Base-by-base conservation (phyloP, 2,329 filamentous ascomycete genomes). In the Pseudonectria buxi region DNA sequence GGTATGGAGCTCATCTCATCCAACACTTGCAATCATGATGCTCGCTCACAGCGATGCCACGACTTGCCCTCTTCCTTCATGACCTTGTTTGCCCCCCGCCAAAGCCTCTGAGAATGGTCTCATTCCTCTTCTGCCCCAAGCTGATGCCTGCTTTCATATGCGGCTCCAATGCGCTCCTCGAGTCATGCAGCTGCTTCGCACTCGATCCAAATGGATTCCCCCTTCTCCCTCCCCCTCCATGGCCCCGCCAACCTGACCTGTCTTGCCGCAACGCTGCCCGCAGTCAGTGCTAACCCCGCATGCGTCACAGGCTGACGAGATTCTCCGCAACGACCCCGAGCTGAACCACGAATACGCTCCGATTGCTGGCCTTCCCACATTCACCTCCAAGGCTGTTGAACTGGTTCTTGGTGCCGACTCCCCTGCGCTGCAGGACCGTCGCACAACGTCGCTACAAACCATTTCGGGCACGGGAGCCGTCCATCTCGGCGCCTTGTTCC, bases 301-400 rank as follows among this genome's bases (percentile, higher is more conserved):
- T 48, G 35, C 39, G 33, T 47, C 47, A 44, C 59, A 96, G 90
- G 92, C 92, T 52, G 89, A 96, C 61, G 83, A 92, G 48, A 79
- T 87, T 54, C 77, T 96, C 49, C 84, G 81, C 63, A 83, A 83
- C 59, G 88, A 95, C 65, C 88, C 90, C 57, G 76, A 86, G 41
- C 74, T 94, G 53, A 94, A 98, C 70, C 90, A 98, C 72, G 92
- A 98, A 74, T 98, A 98, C 67, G 86, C 94, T 41, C 90, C 92
- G 40, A 98, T 98, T 61, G 84, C 88, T 44, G 92, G 92, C 57
- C 75, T 96, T 40, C 67, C 81, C 37, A 74, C 82, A 45, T 94
- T 95, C 68, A 95, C 87, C 40, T 74, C 78, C 51, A 94, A 92
- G 58, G 89, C 92, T 15, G 86, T 90, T 59, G 89, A 92, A 68